Evolutionary conservation across 176 grass and related monocot species (phyloP).

Genomic region (Carex pumila): DNA sequence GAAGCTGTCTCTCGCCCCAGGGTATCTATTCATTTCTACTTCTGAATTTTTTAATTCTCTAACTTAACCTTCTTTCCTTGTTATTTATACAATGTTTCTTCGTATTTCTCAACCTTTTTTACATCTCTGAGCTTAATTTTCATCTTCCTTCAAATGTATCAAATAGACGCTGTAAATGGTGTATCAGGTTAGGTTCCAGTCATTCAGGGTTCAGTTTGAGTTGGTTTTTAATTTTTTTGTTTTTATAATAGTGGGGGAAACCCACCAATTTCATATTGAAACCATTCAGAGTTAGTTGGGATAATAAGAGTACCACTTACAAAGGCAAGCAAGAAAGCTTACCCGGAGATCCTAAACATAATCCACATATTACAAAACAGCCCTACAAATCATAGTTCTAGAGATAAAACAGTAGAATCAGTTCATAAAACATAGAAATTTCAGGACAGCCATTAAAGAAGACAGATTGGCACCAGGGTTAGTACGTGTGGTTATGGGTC

Average conservation of each 20-base stretch:
- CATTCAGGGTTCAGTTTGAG: background rate
- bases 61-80: background rate
- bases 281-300: no score
- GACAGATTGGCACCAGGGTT: no score
- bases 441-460: no score
- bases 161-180: background rate
- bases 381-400: no score
- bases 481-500: background rate
- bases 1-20: conserved; percentile 55
- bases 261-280: no score
- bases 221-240: background rate
- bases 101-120: background rate
- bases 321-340: no score
- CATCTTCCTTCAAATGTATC: background rate
- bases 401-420: no score
- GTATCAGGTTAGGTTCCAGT: background rate
- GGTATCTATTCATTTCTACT: conserved; percentile 40
- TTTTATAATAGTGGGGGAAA: no score
- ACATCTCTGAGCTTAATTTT: background rate
- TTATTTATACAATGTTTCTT: background rate
- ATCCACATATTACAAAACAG: no score
- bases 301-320: no score
- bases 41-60: conserved; percentile 20
- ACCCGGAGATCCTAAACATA: no score
- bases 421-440: no score